A percentile compares a stretch with the other conserved stretches of the same genome.
Evolutionary conservation across 768 basidiomycete genomes (phyloP).

Genomic region (Suillus tomentosus): DNA sequence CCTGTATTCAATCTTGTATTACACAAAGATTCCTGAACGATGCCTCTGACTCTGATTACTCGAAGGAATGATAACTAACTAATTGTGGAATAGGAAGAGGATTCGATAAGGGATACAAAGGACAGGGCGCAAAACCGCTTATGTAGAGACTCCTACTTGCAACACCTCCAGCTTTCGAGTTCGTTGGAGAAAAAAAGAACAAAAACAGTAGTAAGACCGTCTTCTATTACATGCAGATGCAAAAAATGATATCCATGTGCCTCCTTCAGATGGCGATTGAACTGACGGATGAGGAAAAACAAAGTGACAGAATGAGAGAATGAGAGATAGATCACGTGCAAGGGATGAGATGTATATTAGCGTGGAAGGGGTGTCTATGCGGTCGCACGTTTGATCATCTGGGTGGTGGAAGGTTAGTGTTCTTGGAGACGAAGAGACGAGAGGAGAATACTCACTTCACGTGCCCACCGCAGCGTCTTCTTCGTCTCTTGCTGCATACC

Average conservation of each 20-base stretch:
- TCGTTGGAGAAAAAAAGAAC: slow-evolving; percentile 7
- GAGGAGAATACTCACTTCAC: slow-evolving; percentile 62
- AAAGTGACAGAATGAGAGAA: slow-evolving; percentile 17
- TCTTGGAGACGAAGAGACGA: not conserved
- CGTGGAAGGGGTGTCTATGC: slow-evolving; percentile 52
- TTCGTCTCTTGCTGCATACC: slow-evolving; percentile 78
- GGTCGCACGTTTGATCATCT: slow-evolving; percentile 84
- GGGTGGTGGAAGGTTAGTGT: slow-evolving; percentile 4
- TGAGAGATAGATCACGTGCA: slow-evolving; percentile 52
- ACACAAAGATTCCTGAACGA: not conserved
- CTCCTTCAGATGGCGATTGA: slow-evolving; percentile 71
- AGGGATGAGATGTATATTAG: slow-evolving; percentile 33
- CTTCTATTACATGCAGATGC: slow-evolving; percentile 63
- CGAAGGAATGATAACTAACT: slow-evolving; percentile 11
- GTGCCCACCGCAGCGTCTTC: slow-evolving; percentile 91
- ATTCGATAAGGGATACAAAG: slow-evolving; percentile 13
- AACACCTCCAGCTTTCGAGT: slow-evolving; percentile 9
- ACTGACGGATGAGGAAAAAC: slow-evolving; percentile 23
- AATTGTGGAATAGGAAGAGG: slow-evolving; percentile 11
- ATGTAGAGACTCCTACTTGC: slow-evolving; percentile 1
- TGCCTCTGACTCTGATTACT: slow-evolving; percentile 13
- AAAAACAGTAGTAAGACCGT: slow-evolving; percentile 26
- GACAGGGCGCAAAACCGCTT: not conserved
- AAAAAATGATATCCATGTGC: slow-evolving; percentile 50
- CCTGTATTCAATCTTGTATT: slow-evolving; percentile 1